These are phyloP conservation scores for Leccinum uliginosum DNA, from an alignment of 768 basidiomycete genomes.

Conservation along the genomic window DNA sequence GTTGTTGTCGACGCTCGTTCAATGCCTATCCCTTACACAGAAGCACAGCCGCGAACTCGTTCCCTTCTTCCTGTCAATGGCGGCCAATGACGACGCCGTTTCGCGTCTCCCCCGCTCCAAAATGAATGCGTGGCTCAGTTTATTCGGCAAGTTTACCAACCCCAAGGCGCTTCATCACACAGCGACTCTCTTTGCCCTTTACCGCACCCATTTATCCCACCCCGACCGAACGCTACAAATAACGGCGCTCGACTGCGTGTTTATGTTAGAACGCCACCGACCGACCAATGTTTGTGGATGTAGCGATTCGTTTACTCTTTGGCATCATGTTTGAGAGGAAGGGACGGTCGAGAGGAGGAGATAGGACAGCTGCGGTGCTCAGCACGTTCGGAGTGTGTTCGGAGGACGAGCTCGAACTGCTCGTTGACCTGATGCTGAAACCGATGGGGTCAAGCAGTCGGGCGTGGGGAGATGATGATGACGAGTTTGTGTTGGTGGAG, in stretches of 20 bases:
- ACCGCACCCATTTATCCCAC: slow-evolving; percentile 74
- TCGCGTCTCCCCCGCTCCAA: slow-evolving; percentile 53
- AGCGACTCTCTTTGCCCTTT: slow-evolving; percentile 58
- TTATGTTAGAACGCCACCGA: slow-evolving; percentile 62
- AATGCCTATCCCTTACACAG: slow-evolving; percentile 69
- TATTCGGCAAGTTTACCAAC: slow-evolving; percentile 88
- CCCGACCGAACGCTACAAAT: slow-evolving; percentile 78
- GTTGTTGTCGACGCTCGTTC: slow-evolving; percentile 65
- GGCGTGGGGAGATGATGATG: slow-evolving; percentile 14
- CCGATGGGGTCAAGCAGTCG: slow-evolving; percentile 48
- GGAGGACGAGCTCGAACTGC: slow-evolving; percentile 65
- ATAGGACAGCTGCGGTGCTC: slow-evolving; percentile 71
- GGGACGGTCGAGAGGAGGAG: slow-evolving; percentile 61
- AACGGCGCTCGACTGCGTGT: slow-evolving; percentile 69
- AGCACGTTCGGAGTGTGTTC: slow-evolving; percentile 64
- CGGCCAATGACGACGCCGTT: slow-evolving; percentile 25
- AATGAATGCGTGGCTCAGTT: slow-evolving; percentile 70
- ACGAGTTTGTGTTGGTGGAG: slow-evolving; percentile 29
- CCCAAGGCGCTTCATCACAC: slow-evolving; percentile 83
- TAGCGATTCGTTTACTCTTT: slow-evolving; percentile 74
- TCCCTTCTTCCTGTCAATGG: slow-evolving; percentile 69
- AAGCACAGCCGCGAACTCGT: slow-evolving; percentile 85
- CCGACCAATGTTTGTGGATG: slow-evolving; percentile 62
- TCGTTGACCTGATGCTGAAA: slow-evolving; percentile 85
- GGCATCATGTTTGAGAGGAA: slow-evolving; percentile 83